These are phyloP conservation scores for Serpula lacrymans DNA, from an alignment of 768 basidiomycete species.

Conservation along the genomic window DNA sequence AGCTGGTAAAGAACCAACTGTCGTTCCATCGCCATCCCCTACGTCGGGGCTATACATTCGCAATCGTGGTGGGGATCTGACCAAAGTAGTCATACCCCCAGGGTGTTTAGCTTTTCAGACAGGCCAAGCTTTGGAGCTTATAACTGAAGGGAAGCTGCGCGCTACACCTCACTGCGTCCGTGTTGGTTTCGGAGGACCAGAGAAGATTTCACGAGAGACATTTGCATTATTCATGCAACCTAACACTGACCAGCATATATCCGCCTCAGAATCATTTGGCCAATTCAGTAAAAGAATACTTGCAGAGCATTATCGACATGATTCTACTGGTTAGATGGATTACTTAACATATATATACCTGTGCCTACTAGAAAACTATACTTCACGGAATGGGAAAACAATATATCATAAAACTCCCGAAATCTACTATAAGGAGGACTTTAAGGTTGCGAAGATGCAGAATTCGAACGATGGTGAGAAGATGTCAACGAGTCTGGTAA, in stretches of 20 bases:
- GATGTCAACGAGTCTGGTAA: constrained; percentile 51
- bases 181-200: constrained; percentile 51
- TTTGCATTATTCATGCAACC: constrained; percentile 91
- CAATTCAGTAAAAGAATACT: constrained; percentile 86
- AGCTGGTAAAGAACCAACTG: constrained; percentile 34
- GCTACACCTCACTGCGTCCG: constrained; percentile 96
- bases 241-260: constrained; percentile 72
- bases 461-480: constrained; percentile 38
- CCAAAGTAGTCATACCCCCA: constrained; percentile 81
- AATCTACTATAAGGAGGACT: constrained; percentile 5
- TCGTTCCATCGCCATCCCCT: constrained; percentile 66
- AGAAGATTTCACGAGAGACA: constrained; percentile 75
- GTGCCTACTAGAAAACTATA: neutral
- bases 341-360: constrained; percentile 23
- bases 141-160: constrained; percentile 74
- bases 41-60: constrained; percentile 89
- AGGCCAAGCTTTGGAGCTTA: constrained; percentile 90
- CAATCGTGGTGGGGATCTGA: constrained; percentile 72
- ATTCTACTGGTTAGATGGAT: constrained; percentile 34
- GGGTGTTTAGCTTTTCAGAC: constrained; percentile 95
- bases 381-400: constrained; percentile 17
- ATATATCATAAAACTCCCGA: constrained; percentile 8
- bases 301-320: constrained; percentile 51
- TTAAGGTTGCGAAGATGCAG: constrained; percentile 28
- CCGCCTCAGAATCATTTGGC: constrained; percentile 75